phyloP scores from a whole-genome alignment of 1,284 basidiomycete genomes.

The Puccinia novopanici region DNA sequence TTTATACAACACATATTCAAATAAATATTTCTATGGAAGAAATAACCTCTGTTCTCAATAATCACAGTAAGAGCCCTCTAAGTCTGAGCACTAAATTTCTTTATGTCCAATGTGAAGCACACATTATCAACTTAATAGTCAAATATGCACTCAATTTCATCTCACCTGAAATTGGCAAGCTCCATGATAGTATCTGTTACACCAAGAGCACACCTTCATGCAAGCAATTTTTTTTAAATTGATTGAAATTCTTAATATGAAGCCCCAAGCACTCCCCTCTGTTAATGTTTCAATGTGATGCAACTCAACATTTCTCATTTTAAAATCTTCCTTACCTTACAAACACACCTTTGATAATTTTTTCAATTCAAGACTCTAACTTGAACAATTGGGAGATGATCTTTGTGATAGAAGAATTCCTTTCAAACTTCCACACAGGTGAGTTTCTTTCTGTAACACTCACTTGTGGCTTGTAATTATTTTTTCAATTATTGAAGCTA shows the following conservation, averaged over 20 bases:
- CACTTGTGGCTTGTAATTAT: too few species aligned
- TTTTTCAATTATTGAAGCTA: too few species aligned
- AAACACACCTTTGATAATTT: neutral
- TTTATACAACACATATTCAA: neutral
- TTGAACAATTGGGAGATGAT: neutral
- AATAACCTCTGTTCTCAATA: neutral
- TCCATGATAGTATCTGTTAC: neutral
- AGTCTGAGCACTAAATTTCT: neutral
- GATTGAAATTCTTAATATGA: neutral
- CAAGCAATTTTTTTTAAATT: neutral
- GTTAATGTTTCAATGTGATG: neutral
- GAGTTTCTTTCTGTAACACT: neutral
- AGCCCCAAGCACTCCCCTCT: neutral
- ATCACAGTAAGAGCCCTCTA: neutral
- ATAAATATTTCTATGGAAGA: neutral
- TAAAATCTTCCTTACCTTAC: neutral
- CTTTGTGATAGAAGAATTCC: neutral
- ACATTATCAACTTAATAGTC: neutral
- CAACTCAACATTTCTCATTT: neutral
- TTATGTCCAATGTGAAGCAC: neutral
- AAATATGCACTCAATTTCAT: neutral
- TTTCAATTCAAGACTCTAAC: neutral
- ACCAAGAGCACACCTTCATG: too few species aligned
- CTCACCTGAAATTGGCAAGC: neutral
- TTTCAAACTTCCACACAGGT: neutral